phyloP scores from a whole-genome alignment of 768 basidiomycete genomes.

The Lactarius indigo region DNA sequence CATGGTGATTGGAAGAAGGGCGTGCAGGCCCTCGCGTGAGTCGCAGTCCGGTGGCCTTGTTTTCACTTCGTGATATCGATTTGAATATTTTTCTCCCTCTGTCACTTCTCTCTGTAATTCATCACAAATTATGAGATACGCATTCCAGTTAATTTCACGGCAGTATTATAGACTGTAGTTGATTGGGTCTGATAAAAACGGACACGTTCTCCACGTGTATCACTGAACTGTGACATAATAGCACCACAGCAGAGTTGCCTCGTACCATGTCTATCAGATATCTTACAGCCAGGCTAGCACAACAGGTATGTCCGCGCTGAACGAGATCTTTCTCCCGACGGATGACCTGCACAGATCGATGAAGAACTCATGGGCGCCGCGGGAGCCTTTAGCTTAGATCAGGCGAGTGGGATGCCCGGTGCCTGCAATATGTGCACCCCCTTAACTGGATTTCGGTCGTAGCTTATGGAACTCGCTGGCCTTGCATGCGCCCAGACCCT shows the following conservation, averaged over 20 bases:
- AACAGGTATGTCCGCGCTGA: conserved; percentile 45
- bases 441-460: conserved; percentile 7
- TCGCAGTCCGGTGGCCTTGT: not conserved
- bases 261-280: conserved; percentile 38
- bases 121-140: not conserved
- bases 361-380: conserved; percentile 84
- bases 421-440: not conserved
- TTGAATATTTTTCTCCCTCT: not conserved
- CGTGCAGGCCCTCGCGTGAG: conserved; percentile 31
- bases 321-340: not conserved
- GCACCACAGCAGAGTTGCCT: conserved; percentile 14
- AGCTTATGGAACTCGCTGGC: conserved; percentile 97
- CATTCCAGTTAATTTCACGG: not conserved
- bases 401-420: conserved; percentile 43
- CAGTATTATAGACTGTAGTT: conserved; percentile 1
- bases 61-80: not conserved
- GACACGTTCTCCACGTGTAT: not conserved
- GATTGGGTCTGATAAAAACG: not conserved
- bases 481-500: conserved; percentile 89
- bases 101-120: not conserved
- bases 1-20: conserved; percentile 60
- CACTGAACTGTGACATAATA: conserved; percentile 13
- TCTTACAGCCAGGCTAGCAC: conserved; percentile 46
- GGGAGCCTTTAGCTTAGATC: conserved; percentile 95
- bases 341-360: conserved; percentile 63